phyloP scores from a whole-genome alignment of 2,329 filamentous ascomycete species.

The Graphiopsis chlorocephala region DNA sequence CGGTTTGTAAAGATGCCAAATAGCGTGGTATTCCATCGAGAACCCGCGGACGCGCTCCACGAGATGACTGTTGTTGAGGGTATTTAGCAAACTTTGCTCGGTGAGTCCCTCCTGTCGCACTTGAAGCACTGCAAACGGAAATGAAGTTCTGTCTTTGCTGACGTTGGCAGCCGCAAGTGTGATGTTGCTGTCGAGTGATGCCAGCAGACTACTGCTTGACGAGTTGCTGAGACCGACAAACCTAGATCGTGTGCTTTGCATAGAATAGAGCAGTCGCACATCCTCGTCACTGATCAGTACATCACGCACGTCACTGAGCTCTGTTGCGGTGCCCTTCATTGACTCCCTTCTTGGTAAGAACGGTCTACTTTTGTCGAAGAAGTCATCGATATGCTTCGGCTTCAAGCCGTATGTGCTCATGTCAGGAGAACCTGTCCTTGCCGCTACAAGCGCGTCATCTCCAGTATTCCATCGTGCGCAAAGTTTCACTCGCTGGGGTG shows the following conservation, averaged over 20 bases:
- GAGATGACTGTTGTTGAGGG: conserved; percentile 48
- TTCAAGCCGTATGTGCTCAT: conserved; percentile 37
- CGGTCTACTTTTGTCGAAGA: conserved; percentile 35
- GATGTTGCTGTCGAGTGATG: conserved; percentile 48
- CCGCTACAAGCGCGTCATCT: conserved; percentile 30
- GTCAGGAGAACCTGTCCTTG: conserved; percentile 16
- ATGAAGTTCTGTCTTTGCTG: conserved; percentile 28
- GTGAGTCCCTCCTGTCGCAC: conserved; percentile 48
- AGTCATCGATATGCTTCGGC: conserved; percentile 40
- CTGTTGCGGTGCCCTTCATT: conserved; percentile 5
- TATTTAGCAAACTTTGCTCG: conserved; percentile 39
- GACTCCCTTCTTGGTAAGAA: conserved; percentile 21
- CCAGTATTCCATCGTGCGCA: conserved; percentile 29
- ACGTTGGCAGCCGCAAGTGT: conserved; percentile 33
- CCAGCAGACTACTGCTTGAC: conserved; percentile 44
- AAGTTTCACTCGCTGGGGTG: conserved; percentile 30
- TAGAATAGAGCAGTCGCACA: conserved; percentile 47
- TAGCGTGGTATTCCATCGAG: conserved; percentile 52
- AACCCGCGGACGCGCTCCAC: conserved; percentile 54
- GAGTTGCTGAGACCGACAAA: conserved; percentile 49
- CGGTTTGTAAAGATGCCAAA: conserved; percentile 49
- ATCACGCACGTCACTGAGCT: conserved; percentile 30
- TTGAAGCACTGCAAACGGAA: conserved; percentile 53
- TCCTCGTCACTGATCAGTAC: conserved; percentile 46
- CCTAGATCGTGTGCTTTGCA: conserved; percentile 46